These are phyloP conservation scores for Citrullus mucosospermus DNA, from an alignment of 306 rosid species.

Conservation along the genomic window DNA sequence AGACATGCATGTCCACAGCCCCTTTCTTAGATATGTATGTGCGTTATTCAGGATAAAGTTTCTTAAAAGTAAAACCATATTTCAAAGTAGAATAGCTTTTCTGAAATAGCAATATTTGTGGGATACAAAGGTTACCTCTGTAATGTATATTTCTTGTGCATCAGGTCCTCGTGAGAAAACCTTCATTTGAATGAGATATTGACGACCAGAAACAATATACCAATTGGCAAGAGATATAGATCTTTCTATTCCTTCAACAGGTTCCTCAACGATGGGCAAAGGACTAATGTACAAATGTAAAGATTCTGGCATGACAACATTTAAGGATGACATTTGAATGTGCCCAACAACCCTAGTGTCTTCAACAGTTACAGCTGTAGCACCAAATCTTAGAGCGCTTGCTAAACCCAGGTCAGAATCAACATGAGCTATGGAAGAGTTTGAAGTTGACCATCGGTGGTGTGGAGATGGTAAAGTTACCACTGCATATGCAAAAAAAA, in stretches of 20 bases:
- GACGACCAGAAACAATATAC: slow-evolving; percentile 66
- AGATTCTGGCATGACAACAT: slow-evolving; percentile 69
- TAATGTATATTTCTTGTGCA: slow-evolving; percentile 67
- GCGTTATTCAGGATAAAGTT: not conserved
- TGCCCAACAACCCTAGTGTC: slow-evolving; percentile 85
- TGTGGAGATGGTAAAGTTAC: slow-evolving; percentile 76
- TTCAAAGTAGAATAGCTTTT: not conserved
- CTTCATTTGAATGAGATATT: slow-evolving; percentile 72
- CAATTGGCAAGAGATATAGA: slow-evolving; percentile 40
- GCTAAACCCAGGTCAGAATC: slow-evolving; percentile 52
- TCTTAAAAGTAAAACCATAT: not conserved
- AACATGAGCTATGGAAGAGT: slow-evolving; percentile 64
- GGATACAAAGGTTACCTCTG: slow-evolving; percentile 42
- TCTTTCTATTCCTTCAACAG: slow-evolving; percentile 37
- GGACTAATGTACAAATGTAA: slow-evolving; percentile 41
- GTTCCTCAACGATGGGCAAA: slow-evolving; percentile 43
- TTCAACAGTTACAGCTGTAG: slow-evolving; percentile 56
- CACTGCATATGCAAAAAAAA: slow-evolving; percentile 29
- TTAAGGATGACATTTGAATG: slow-evolving; percentile 69
- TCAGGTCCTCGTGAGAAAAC: slow-evolving; percentile 58
- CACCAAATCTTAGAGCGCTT: slow-evolving; percentile 56
- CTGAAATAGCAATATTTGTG: not conserved
- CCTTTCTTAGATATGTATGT: not conserved
- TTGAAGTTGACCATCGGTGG: slow-evolving; percentile 83
- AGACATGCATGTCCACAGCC: no score